Conservation (phyloP, 1,139 yeast genomes). For the Blastobotrys buckinghamii region DNA sequence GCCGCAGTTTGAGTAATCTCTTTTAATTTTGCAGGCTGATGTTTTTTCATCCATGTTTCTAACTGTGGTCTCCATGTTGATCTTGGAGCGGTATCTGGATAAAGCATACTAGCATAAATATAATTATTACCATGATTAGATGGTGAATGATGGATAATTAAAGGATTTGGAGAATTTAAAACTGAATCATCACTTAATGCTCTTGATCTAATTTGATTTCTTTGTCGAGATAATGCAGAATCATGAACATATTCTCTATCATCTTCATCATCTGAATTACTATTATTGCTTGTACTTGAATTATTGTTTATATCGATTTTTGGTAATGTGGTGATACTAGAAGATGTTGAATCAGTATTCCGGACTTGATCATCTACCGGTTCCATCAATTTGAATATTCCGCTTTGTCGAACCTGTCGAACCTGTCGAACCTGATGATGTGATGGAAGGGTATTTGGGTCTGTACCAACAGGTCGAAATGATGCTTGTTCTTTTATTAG, state of each 20-base stretch:
- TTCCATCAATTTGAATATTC: background rate
- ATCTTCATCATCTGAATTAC: background rate
- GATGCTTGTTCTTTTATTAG: constrained; percentile 1
- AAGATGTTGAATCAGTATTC: no score
- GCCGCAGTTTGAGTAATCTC: constrained; percentile 21
- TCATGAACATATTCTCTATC: background rate
- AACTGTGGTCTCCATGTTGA: constrained; percentile 36
- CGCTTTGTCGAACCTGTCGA: no score
- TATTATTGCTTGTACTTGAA: background rate
- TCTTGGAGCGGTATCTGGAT: constrained; percentile 38
- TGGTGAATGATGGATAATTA: background rate
- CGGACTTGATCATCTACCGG: background rate
- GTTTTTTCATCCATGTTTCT: constrained; percentile 33
- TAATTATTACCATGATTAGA: background rate
- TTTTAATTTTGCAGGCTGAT: constrained; percentile 22
- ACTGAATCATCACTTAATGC: background rate
- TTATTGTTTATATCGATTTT: background rate
- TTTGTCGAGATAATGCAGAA: background rate
- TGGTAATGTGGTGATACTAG: no score
- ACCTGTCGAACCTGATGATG: no score
- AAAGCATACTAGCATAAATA: constrained; percentile 24
- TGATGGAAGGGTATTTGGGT: no score
- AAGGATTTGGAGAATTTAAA: background rate
- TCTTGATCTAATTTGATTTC: background rate
- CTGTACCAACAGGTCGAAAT: background rate